Evolutionary conservation across 345 rosid species (phyloP), one percentile per base, ranked within the genome.

Genomic region (Corchorus capsularis): DNA sequence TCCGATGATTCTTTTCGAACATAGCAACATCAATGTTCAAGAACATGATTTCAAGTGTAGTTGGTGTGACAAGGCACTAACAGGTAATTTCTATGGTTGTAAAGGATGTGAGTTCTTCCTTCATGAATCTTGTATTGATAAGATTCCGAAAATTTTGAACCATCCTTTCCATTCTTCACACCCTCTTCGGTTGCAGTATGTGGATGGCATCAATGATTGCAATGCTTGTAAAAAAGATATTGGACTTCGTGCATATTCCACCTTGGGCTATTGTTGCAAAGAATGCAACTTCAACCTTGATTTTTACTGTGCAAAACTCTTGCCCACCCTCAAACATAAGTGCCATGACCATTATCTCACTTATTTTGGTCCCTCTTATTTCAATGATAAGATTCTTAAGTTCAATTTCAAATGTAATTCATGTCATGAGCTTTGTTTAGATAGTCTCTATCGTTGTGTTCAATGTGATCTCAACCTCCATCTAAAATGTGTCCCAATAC

Each of bases 111-210:
- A 15, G n/a, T 54, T 52, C 47, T 71, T 17, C 49, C 49, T 71
- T 5, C 74, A 71, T 52, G 34, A 37, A 35, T 35, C 17, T 35
- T 70, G 74, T 19, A 2, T 7, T 4, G 19, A 49, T 32, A 68
- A 68, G 72, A 50, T 68, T 3, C 72, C 45, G 0, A 69, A 53
- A n/a, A 54, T 34, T 6, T 39, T 71, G 62, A 53, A 35, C 49
- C 74, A 70, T 70, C 62, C 62, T 70, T 70, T 70, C 41, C 74
- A 71, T 54, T 62, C 62, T 52, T n/a, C 34, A 3, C 74, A 71
- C 35, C 45, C 34, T 52, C 74, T 71, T 71, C 62, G 74, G 11
- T 37, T 54, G 63, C 34, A 71, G 4, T 53, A 34, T 62, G 45
- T 16, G 4, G n/a, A 62, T 32, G 3, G 5, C 47, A 2, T 37